Percentiles rank a stretch among this genome's conserved stretches.
Evolutionary conservation across 176 grass and related monocot genomes (phyloP).

Genomic region (Oryza australiensis): DNA sequence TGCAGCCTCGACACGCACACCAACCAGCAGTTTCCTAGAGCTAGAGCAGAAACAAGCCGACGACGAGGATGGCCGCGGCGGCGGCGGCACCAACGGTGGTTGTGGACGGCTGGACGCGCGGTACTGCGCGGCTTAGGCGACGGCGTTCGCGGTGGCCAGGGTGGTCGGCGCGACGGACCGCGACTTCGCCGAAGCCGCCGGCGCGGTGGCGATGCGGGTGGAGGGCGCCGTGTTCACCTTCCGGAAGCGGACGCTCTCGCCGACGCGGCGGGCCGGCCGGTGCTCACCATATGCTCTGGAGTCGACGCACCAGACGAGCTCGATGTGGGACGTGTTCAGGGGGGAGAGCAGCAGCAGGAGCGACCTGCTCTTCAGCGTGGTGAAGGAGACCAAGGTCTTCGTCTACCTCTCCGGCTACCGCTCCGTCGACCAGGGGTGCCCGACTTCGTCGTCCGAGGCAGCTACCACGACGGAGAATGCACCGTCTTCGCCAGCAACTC

Average conservation of each 20-base stretch:
- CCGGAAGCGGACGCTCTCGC: constrained; percentile 39
- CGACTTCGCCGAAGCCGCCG: constrained; percentile 47
- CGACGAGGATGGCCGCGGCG: neutral
- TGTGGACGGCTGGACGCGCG: constrained; percentile 41
- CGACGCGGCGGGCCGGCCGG: constrained; percentile 31
- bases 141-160: constrained; percentile 51
- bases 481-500: constrained; percentile 28
- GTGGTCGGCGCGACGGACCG: constrained; percentile 34
- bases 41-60: no score
- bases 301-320: neutral
- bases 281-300: constrained; percentile 54
- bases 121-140: constrained; percentile 44
- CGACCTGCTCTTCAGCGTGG: constrained; percentile 47
- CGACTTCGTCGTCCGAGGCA: constrained; percentile 52
- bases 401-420: constrained; percentile 49
- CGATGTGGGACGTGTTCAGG: constrained; percentile 45
- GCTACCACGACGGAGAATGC: constrained; percentile 41
- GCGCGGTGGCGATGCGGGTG: constrained; percentile 49
- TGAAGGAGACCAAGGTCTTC: constrained; percentile 40
- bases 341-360: constrained; percentile 45
- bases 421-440: constrained; percentile 10
- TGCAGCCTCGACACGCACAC: no score
- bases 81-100: constrained; percentile 22
- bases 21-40: no score
- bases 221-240: constrained; percentile 43